Evolutionary conservation across 495 filamentous ascomycete genomes (phyloP).

Genomic region (Bacidia rubella): DNA sequence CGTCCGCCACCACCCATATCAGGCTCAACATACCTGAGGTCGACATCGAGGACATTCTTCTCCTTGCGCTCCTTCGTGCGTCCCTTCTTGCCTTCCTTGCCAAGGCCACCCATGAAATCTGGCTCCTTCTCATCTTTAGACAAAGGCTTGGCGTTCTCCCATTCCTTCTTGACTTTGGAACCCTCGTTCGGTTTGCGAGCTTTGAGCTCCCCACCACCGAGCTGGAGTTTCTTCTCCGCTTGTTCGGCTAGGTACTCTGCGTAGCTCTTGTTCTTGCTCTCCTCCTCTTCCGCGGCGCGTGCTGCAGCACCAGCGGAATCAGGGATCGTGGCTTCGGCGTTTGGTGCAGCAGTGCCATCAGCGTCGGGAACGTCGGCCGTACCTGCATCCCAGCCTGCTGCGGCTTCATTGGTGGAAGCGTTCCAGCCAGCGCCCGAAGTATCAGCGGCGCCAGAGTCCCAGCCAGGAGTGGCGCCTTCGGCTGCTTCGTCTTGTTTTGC

Average conservation of each 20-base stretch:
- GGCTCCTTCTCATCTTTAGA: constrained; percentile 55
- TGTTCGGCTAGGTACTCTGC: constrained; percentile 77
- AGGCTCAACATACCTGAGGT: constrained; percentile 61
- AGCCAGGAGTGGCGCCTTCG: constrained; percentile 18
- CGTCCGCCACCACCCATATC: constrained; percentile 34
- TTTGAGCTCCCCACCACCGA: constrained; percentile 46
- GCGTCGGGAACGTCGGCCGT: too few relatives aligned
- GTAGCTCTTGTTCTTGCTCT: constrained; percentile 58
- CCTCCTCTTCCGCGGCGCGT: constrained; percentile 6
- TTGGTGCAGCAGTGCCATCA: constrained; percentile 22
- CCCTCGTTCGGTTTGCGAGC: constrained; percentile 87
- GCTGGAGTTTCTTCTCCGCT: constrained; percentile 65
- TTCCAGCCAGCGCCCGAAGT: not conserved
- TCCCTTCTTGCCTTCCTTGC: constrained; percentile 63
- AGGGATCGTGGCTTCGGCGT: constrained; percentile 30
- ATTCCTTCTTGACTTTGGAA: constrained; percentile 73
- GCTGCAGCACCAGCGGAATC: constrained; percentile 15
- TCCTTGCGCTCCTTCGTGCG: constrained; percentile 83
- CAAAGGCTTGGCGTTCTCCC: constrained; percentile 70
- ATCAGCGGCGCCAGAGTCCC: constrained; percentile 14
- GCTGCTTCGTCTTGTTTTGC: constrained; percentile 69
- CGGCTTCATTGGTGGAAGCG: constrained; percentile 17
- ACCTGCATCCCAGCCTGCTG: constrained; percentile 24
- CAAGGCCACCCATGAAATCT: constrained; percentile 40
- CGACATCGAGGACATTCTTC: constrained; percentile 80